Evolutionary conservation across 371 early-diverging fungal genomes (phyloP).

Genomic region (Rhizopus arrhizus): DNA sequence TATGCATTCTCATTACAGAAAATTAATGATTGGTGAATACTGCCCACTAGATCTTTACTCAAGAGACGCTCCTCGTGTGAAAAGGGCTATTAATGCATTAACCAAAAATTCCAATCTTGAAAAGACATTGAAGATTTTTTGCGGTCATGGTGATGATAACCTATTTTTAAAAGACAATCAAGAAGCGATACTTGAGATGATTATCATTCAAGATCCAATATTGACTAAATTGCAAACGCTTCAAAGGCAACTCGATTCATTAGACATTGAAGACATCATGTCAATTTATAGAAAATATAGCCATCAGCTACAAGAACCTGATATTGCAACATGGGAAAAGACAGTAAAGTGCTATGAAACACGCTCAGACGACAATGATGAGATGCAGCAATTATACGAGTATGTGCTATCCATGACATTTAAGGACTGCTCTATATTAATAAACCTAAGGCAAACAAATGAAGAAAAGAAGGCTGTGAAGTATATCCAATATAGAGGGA

Average conservation of each 20-base stretch:
- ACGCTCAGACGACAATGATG: not conserved
- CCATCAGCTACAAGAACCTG: not conserved
- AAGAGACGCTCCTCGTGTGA: conserved; percentile 27
- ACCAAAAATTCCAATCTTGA: conserved; percentile 20
- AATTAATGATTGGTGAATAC: conserved; percentile 26
- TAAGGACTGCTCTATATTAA: conserved; percentile 64
- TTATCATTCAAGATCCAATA: conserved; percentile 43
- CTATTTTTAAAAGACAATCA: not conserved
- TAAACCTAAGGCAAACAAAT: conserved; percentile 20
- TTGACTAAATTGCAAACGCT: conserved; percentile 36
- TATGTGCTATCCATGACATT: conserved; percentile 62
- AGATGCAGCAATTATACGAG: conserved; percentile 42
- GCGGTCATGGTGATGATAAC: not conserved
- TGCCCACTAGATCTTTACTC: conserved; percentile 67
- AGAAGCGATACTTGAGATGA: conserved; percentile 12
- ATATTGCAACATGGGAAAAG: conserved; percentile 30
- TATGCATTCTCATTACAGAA: conserved; percentile 55
- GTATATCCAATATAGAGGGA: not conserved
- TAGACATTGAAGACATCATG: conserved; percentile 51
- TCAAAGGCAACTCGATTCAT: conserved; percentile 48
- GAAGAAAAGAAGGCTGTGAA: not conserved
- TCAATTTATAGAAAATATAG: conserved; percentile 26
- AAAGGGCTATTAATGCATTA: conserved; percentile 35
- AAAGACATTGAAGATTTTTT: conserved; percentile 40
- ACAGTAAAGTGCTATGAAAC: conserved; percentile 24